Evolutionary conservation across 2,329 filamentous ascomycete species (phyloP), one percentile per base, ranked within the genome.

Genomic region (Dactylella cylindrospora): DNA sequence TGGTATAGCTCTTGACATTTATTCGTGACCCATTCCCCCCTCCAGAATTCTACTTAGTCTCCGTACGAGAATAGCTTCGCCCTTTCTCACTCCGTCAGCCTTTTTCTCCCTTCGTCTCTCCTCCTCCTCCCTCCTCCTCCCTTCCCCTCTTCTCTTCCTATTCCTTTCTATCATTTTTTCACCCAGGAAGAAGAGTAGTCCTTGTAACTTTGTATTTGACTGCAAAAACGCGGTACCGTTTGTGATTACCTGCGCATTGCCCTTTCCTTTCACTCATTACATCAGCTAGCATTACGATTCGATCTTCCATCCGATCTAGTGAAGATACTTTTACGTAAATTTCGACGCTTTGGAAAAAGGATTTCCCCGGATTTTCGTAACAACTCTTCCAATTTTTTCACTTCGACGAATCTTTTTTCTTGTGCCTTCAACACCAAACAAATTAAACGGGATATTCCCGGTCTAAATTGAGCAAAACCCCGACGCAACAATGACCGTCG

Each of bases 401-500:
- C 15, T 10, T 40, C 33, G 12, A 31, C 32, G n/a, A 7, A 6
- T 13, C n/a, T 15, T 35, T 7, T 5, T 13, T 15, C 13, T 13
- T 15, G 10, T 13, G 10, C 32, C 32, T 10, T 35, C 51, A 57
- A 57, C 52, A 57, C 52, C 52, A 49, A 57, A 36, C 6, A 22
- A 45, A 36, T 28, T 12, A 46, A 19, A 7, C 22, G 15, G 15
- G 32, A 23, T 26, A 19, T 47, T 10, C 44, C 7, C 32, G 20
- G 22, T 31, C 36, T 19, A 23, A 23, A 9, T 40, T 23, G 20
- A 40, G 17, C 20, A n/a, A n/a, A 39, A 35, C 2, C 47, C 19
- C 17, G 17, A 9, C 25, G 12, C 36, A 43, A 36, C 47, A 32
- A 64, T 64, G 59, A 64, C 67, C 64, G 68, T 74, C 54, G 71